Evolutionary conservation across 768 basidiomycete genomes (phyloP).

Genomic region (Mycena venus): DNA sequence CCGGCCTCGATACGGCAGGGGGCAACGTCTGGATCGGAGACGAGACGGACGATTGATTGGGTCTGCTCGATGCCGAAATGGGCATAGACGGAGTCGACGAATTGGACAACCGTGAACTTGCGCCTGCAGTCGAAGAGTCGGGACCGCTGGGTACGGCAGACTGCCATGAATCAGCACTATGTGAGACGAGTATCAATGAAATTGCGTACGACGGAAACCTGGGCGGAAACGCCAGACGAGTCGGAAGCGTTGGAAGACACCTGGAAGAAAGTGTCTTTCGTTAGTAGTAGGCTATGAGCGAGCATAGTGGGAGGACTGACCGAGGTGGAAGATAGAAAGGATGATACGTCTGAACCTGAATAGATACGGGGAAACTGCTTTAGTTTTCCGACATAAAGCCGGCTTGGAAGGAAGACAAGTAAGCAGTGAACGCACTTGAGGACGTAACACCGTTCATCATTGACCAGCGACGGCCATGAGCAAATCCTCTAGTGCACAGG

Average conservation of each 20-base stretch:
- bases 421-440: conserved; percentile 20
- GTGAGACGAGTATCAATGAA: neutral
- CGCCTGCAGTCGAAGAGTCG: neutral
- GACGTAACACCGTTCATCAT: conserved; percentile 18
- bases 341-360: conserved; percentile 19
- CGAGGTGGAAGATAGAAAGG: neutral
- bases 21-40: neutral
- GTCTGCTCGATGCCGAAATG: neutral
- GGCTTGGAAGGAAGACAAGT: neutral
- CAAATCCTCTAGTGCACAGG: conserved; percentile 8
- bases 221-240: neutral
- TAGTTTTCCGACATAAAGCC: conserved; percentile 31
- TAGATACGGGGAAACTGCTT: conserved; percentile 7
- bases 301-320: neutral
- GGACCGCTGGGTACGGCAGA: neutral
- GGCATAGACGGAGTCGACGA: conserved; percentile 13
- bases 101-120: neutral
- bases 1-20: neutral
- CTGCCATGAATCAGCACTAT: neutral
- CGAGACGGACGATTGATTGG: neutral
- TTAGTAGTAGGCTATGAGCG: neutral
- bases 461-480: conserved; percentile 18
- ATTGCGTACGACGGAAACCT: conserved; percentile 4
- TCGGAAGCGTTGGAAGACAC: neutral
- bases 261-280: neutral